Conservation (phyloP, 1,139 yeast genomes). For the Casaregolazyma suthepensis region DNA sequence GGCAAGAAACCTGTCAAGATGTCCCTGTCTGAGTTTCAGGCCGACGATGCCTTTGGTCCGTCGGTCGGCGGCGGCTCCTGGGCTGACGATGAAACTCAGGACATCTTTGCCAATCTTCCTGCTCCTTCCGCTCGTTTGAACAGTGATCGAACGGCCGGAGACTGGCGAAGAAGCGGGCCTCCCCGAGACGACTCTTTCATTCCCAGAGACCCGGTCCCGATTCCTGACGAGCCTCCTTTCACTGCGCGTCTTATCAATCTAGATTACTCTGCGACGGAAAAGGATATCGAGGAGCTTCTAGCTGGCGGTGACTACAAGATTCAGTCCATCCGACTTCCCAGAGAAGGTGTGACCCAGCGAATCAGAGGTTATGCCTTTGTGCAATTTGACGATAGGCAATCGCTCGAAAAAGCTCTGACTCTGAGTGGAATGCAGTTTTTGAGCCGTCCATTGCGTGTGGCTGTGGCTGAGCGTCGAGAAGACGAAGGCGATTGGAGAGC, state of each 20-base stretch:
- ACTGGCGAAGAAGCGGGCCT: conserved; percentile 5
- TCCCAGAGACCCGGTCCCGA: conserved; percentile 59
- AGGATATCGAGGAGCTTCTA: conserved; percentile 58
- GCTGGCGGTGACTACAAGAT: conserved; percentile 49
- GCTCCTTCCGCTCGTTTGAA: conserved; percentile 14
- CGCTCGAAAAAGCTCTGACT: conserved; percentile 62
- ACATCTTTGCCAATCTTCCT: conserved; percentile 17
- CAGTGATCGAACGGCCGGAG: conserved; percentile 3
- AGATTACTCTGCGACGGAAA: conserved; percentile 77
- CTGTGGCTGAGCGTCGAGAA: conserved; percentile 72
- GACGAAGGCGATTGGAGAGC: conserved; percentile 60
- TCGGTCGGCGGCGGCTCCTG: conserved; percentile 22
- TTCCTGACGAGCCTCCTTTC: conserved; percentile 90
- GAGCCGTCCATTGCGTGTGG: conserved; percentile 65
- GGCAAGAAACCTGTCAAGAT: conserved; percentile 50
- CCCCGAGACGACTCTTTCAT: conserved; percentile 12
- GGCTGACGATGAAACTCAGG: conserved; percentile 24
- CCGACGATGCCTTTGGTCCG: conserved; percentile 17
- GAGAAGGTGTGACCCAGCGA: conserved; percentile 52
- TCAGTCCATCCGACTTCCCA: conserved; percentile 56
- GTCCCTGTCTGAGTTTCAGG: conserved; percentile 51
- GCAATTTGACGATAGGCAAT: conserved; percentile 69
- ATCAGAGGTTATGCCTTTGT: conserved; percentile 85
- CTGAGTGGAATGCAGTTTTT: conserved; percentile 66
- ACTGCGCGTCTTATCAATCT: conserved; percentile 83